Base-by-base conservation (phyloP, 176 grass and related monocot species). In the Tillandsia fasciculata region DNA sequence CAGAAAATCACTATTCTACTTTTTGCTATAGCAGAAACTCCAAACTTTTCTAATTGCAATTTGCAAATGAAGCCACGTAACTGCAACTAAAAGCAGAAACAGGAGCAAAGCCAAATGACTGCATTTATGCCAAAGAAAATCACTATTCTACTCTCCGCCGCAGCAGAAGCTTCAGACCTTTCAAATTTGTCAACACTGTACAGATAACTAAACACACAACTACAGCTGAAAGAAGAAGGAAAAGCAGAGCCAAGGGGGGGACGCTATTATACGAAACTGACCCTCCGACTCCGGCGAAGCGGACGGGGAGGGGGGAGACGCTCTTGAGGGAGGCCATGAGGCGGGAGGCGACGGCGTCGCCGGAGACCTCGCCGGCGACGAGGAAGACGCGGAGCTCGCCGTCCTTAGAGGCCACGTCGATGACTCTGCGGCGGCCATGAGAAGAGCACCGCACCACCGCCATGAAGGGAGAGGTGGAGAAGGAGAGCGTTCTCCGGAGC, bases 351-450 rank as follows among this genome's bases (percentile, higher is more conserved):
- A 97, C 78, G 26, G 89, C 81, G 75, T 97, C 89, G 68, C 94
- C 89, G 23, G 94, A 92, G 74, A 97, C 94, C 84, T 97, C 94
- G 10, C 94, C 89, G 29, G 94, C 94, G 65, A 97, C 86, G 54
- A 97, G 68, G 76, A 97, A 92, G 75, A 90, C 84, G 53, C 93
- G 83, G 63, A 97, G 79, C 72, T 92, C 89, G 73, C 94, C 94
- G 33, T 92, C 94, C 33, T 81, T 74, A 11, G 67, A 67, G 2
- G 94, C 94, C 48, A 77, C 64, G 77, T 97, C 86, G 27, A 90
- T 67, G 53, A 87, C 75, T 49, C 70, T 85, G 52, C 56, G 26
- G 13, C 17, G 12, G 12, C 61, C 8, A 71, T 64, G 80, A 84
- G 24, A 57, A 64, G 50, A 71, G 76, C 11, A 12, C 23, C 50